phyloP scores from a whole-genome alignment of 805 yeast species.

The Saturnispora diversa region DNA sequence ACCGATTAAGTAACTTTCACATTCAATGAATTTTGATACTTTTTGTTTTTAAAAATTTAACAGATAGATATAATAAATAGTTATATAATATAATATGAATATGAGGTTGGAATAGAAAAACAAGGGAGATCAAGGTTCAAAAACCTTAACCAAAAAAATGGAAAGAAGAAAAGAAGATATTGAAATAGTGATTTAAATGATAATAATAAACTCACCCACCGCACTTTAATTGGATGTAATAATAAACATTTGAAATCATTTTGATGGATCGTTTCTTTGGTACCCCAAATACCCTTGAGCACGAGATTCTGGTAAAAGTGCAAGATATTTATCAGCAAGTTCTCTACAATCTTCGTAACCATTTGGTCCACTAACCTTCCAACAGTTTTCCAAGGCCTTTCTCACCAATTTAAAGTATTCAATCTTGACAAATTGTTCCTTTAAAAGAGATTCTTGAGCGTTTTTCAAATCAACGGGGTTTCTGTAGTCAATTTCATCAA shows the following conservation, averaged over 20 bases:
- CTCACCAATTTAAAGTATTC: slow-evolving; percentile 61
- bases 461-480: slow-evolving; percentile 52
- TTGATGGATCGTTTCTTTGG: slow-evolving; percentile 81
- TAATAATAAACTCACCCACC: too few relatives aligned
- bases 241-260: slow-evolving; percentile 33
- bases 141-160: too few relatives aligned
- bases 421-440: slow-evolving; percentile 73
- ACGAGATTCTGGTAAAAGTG: slow-evolving; percentile 62
- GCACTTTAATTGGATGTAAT: too few relatives aligned
- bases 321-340: slow-evolving; percentile 67
- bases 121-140: too few relatives aligned
- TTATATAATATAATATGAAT: too few relatives aligned
- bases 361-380: slow-evolving; percentile 51
- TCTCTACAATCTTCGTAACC: slow-evolving; percentile 75
- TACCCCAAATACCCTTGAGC: slow-evolving; percentile 74
- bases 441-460: slow-evolving; percentile 71
- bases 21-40: too few relatives aligned
- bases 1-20: too few relatives aligned
- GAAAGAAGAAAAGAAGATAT: too few relatives aligned
- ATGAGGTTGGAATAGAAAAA: too few relatives aligned
- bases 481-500: slow-evolving; percentile 73
- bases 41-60: too few relatives aligned
- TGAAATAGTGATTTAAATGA: too few relatives aligned
- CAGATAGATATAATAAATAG: neutral
- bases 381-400: slow-evolving; percentile 69